Evolutionary conservation across 768 basidiomycete genomes (phyloP), one percentile per base, ranked within the genome.

Genomic region (Suillus placidus): DNA sequence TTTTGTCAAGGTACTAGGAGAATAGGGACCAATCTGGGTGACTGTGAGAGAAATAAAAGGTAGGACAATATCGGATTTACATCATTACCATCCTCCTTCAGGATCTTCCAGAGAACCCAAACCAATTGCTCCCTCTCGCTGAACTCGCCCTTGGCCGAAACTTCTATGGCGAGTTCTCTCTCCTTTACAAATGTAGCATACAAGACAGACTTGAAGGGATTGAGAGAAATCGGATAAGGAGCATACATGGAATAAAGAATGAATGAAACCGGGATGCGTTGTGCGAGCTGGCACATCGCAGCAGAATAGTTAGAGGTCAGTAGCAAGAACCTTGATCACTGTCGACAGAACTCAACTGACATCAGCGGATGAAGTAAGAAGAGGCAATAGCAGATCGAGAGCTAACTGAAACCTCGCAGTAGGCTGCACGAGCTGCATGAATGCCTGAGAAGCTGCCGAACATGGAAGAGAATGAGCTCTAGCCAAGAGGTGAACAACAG

Each of bases 81-180:
- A 81, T 93, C 91, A 66, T 87, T 88, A 23, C 92, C 92, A 73
- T 93, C 91, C 61, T 92, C 92, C 74, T 87, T 91, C 63, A 93
- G 79, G 64, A 93, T 90, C 78, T 93, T 93, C 91, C 91, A 93
- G 66, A 93, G 80, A 52, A 93, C 92, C 91, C 92, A 93, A 45
- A 93, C 89, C 58, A 93, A 79, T 71, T 92, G 92, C 72, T 93
- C 91, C 73, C 87, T 91, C 60, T 82, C 81, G 64, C 85, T 82
- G 65, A 82, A 81, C 34, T 84, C 82, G 62, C 80, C 80, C 40
- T 80, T 74, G 10, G 71, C 80, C n/a, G 88, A 79, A 61, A 86
- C 73, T 60, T 72, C 78, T 58, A 84, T 78, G 26, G 91, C 90
- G 71, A 81, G 79, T 70, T 87, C 86, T 70, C 89, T 81, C 78